phyloP scores from a whole-genome alignment of 164 flowering plant species.

The Chimonanthus salicifolius region DNA sequence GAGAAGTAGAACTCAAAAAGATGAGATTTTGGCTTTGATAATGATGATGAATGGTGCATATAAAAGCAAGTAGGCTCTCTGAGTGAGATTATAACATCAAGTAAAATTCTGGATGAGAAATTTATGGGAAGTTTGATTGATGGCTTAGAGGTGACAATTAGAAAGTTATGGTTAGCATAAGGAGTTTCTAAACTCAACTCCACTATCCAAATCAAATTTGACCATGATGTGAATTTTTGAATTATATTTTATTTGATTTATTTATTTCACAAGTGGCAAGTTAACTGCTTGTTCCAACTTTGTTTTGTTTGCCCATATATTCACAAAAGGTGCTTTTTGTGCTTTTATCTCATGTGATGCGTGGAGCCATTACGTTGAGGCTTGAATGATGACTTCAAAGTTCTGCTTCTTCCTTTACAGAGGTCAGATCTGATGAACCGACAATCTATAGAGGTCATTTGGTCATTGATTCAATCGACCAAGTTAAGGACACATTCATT shows the following conservation, averaged over 20 bases:
- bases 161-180: background rate
- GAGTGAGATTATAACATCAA: background rate
- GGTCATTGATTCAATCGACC: conserved; percentile 22
- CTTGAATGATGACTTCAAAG: background rate
- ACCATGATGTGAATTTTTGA: no score
- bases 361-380: background rate
- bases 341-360: background rate
- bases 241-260: no score
- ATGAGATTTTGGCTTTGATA: no score
- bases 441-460: conserved; percentile 57
- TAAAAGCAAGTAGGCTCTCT: no score
- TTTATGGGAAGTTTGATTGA: background rate
- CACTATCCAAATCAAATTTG: background rate
- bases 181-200: background rate
- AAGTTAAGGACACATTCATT: conserved; percentile 62
- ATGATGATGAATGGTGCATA: no score
- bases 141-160: background rate
- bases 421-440: conserved; percentile 33
- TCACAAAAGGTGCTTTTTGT: background rate
- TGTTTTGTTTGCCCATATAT: background rate
- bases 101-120: background rate
- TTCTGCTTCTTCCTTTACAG: conserved; percentile 27
- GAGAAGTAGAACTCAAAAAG: no score
- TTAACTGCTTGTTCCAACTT: background rate
- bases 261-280: background rate